These are phyloP conservation scores for Zygoascus tannicola DNA, from an alignment of 805 yeast species.

Conservation along the genomic window DNA sequence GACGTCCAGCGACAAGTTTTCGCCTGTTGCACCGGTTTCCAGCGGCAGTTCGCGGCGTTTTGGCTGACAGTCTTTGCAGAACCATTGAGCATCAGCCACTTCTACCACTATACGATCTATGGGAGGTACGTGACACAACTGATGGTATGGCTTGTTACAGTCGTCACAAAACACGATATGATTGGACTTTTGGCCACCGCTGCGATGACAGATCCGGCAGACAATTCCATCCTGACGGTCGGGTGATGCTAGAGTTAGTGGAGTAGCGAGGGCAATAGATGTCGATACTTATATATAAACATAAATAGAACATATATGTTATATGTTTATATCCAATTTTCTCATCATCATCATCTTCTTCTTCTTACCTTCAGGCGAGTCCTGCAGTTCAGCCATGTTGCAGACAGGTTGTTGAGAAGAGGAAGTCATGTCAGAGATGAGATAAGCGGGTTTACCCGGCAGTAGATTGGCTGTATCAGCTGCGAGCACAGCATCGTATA, in stretches of 20 bases:
- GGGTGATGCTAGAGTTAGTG: neutral
- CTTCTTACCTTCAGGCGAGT: too few relatives aligned
- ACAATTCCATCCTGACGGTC: slow-evolving; percentile 22
- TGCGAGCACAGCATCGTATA: too few relatives aligned
- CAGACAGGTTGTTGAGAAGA: too few relatives aligned
- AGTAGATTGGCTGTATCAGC: too few relatives aligned
- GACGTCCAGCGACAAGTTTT: slow-evolving; percentile 26
- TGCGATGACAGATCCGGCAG: slow-evolving; percentile 32
- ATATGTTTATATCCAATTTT: too few relatives aligned
- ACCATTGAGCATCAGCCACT: slow-evolving; percentile 34
- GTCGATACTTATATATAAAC: too few relatives aligned
- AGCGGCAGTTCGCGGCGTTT: slow-evolving; percentile 28
- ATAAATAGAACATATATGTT: too few relatives aligned
- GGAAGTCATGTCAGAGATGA: too few relatives aligned
- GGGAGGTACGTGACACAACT: slow-evolving; percentile 33
- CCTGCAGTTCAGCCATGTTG: too few relatives aligned
- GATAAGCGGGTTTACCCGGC: too few relatives aligned
- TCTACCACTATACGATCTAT: slow-evolving; percentile 32
- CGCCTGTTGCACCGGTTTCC: slow-evolving; percentile 31
- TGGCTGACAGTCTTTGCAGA: slow-evolving; percentile 31
- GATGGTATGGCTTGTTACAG: slow-evolving; percentile 34
- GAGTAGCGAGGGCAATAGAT: slow-evolving; percentile 19
- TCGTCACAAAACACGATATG: slow-evolving; percentile 33
- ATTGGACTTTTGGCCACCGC: slow-evolving; percentile 28
- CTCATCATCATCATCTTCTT: too few relatives aligned